Evolutionary conservation across 371 early-diverging fungal species (phyloP).

Genomic region (Circinella minor): DNA sequence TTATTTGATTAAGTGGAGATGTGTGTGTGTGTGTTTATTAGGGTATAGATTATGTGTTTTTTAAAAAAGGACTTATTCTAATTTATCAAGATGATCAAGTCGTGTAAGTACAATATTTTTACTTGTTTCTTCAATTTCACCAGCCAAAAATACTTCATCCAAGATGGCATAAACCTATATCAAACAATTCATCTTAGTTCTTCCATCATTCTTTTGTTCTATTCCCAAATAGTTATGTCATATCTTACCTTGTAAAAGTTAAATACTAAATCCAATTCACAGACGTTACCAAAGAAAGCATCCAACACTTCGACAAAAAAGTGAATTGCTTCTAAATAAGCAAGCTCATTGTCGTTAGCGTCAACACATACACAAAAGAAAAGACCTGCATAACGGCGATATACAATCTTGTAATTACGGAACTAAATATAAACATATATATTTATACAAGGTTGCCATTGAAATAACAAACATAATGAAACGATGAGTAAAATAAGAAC

Average conservation of each 20-base stretch:
- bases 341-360: conserved; percentile 95
- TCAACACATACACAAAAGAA: conserved; percentile 98
- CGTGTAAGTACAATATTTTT: conserved; percentile 76
- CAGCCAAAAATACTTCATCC: conserved; percentile 97
- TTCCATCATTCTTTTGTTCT: background rate
- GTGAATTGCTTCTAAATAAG: conserved; percentile 95
- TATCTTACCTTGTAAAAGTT: conserved; percentile 89
- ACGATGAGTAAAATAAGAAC: background rate
- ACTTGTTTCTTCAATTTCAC: conserved; percentile 97
- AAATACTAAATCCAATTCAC: conserved; percentile 96
- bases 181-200: background rate
- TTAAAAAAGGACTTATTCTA: conserved; percentile 53
- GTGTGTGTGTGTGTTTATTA: background rate
- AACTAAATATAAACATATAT: conserved; percentile 49
- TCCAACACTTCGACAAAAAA: conserved; percentile 98
- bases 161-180: conserved; percentile 91
- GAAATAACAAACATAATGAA: background rate
- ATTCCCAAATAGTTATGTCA: no score
- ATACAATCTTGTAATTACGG: conserved; percentile 94
- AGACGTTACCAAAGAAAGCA: conserved; percentile 97
- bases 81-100: conserved; percentile 78
- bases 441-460: background rate
- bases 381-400: conserved; percentile 95
- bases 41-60: conserved; percentile 16
- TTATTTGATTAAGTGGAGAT: background rate